Evolutionary conservation across 192 early-diverging fungal species (phyloP), one percentile per base, ranked within the genome.

Genomic region (Coemansia sp.): DNA sequence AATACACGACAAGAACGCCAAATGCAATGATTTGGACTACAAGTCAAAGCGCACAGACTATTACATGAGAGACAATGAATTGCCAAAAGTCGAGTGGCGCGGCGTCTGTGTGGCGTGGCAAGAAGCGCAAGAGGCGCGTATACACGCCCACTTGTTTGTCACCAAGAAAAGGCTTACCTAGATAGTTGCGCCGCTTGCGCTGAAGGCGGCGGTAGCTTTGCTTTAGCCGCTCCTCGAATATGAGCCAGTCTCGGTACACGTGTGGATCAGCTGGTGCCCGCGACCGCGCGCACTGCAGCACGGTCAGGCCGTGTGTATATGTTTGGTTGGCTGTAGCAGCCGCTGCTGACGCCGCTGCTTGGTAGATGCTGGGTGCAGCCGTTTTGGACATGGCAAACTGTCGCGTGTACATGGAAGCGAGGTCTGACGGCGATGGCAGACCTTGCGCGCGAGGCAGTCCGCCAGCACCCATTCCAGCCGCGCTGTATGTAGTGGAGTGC

Each of bases 201-300:
- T 83, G 76, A 38, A 90, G 66, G 27, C 86, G 75, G 8, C 82
- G 72, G 72, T 88, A 82, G 74, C 89, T 92, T 63, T 87, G 83
- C 58, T 87, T 87, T 24, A 92, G 76, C 37, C 90, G 75, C 67
- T 92, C 90, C 56, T 92, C 90, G 68, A 92, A 92, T 39, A 90
- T 87, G 34, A 90, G 82, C 48, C 89, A 83, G 78, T 92, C 90
- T 56, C 87, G 82, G 67, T 85, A 92, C 42, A 81, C 71, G 37
- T 78, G 79, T 24, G 72, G 81, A 50, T 79, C 72, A 15, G 75
- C 68, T 6, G 72, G 72, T 1, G 44, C 76, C 6, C 63, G 65
- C 56, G 60, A 64, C 40, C 71, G 63, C 3, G 70, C 75, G 40
- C 65, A 71, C 56, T 72, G 75, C 18, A 71, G 62, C 35, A 79